Evolutionary conservation across 106 monocot species (phyloP).

Genomic region (Phalaenopsis aphrodite): DNA sequence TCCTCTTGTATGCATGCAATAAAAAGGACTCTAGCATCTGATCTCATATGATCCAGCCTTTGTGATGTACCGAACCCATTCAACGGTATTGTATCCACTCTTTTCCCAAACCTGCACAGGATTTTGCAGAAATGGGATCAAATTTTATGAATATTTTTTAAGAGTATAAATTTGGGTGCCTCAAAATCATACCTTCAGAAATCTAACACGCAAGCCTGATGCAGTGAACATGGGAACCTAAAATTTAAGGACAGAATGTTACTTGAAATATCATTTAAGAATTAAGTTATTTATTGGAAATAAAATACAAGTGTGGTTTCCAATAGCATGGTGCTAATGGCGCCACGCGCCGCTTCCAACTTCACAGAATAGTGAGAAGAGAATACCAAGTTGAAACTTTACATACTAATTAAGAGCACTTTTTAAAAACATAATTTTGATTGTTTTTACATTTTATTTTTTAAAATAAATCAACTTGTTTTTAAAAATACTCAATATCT

Average conservation of each 20-base stretch:
- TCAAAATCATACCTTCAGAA: conserved; percentile 65
- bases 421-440: too few relatives aligned
- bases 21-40: conserved; percentile 38
- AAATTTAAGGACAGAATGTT: not conserved
- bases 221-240: conserved; percentile 99
- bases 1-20: not conserved
- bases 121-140: not conserved
- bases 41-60: conserved; percentile 98
- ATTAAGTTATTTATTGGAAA: not conserved
- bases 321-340: too few relatives aligned
- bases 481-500: too few relatives aligned
- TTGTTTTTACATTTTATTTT: too few relatives aligned
- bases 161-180: not conserved
- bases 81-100: conserved; percentile 97
- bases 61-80: conserved; percentile 98
- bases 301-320: not conserved
- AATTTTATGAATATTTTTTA: not conserved
- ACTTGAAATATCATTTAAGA: not conserved
- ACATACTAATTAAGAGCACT: too few relatives aligned
- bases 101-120: conserved; percentile 89
- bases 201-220: conserved; percentile 88
- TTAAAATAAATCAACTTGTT: too few relatives aligned
- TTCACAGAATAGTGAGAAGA: too few relatives aligned
- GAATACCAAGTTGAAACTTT: too few relatives aligned
- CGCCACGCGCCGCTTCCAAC: too few relatives aligned